Base-by-base conservation (phyloP, 495 filamentous ascomycete genomes). In the Penicillium ochrochloron region DNA sequence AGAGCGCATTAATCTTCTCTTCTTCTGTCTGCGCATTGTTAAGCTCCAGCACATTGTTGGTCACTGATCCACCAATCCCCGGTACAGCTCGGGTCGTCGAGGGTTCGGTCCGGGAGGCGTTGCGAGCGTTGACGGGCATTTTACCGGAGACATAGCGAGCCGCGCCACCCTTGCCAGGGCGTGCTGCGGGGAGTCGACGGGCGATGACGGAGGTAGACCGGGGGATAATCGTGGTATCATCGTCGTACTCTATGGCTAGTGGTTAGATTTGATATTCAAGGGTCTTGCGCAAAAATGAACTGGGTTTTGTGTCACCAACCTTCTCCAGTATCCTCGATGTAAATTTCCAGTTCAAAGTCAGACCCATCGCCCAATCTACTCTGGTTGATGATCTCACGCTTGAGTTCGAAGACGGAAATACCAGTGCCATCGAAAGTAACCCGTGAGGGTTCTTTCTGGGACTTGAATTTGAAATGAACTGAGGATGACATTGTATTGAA, bases 401-500 rank as follows among this genome's bases (percentile, higher is more conserved):
- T 99, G 73, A 98, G 80, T 76, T 98, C 95, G 81, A 97, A 99
- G 70, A 98, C 95, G 60, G 95, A 96, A 65, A 99, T 97, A 79
- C 92, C 92, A 70, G 95, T 97, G 73, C 95, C 95, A 81, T 99
- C 95, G 80, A 99, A 99, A 70, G 92, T 90, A 63, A 99, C 92
- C 74, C 93, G 85, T 25, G 92, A 90, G 60, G 94, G 92, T 76
- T 98, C 96, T 80, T 94, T 97, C 75, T 95, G 92, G 62, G 94
- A 97, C 84, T 97, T 98, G 90, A 98, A 99, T 82, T 96, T 97
- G 90, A 97, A 98, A 82, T 97, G 97, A 75, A 99, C 94, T 66
- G 93, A 97, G 60, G 96, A 97, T 79, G 94, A 85, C 95, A 99
- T 99, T 81, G 76, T 78, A 80, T 80, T 79, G 75, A 77, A 76